Base-by-base conservation (phyloP, 371 early-diverging fungal genomes). In the Blakeslea trispora region DNA sequence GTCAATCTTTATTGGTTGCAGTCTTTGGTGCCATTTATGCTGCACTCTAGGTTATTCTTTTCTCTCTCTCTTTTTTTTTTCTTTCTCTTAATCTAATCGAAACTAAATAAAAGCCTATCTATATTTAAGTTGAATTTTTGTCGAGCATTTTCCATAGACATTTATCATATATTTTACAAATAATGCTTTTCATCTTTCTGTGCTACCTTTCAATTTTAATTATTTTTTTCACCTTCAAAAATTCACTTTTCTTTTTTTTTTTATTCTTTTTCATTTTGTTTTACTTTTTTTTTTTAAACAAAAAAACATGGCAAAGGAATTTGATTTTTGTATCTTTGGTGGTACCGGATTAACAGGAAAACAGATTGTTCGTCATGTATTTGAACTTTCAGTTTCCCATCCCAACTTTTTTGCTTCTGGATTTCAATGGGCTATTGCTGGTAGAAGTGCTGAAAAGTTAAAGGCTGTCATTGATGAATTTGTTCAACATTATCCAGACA, bases 271-370 rank as follows among this genome's bases (percentile, higher is more conserved):
- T n/a, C n/a, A n/a, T n/a, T n/a, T n/a, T n/a, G n/a, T n/a, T n/a
- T n/a, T n/a, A n/a, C n/a, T n/a, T n/a, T 28, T 45, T 45, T 44
- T 45, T 28, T 45, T 31, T 34, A 3, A 3, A 15, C 8, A 6
- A 31, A n/a, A 28, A 59, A 35, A 35, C 7, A 28, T 28, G 28
- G 28, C 28, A 28, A 32, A 59, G 43, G 10, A 7, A 45, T 55
- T 61, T 51, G 55, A 93, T 63, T 61, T 94, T 15, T 79, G 91
- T 34, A 68, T 95, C 32, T 91, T 91, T 77, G 97, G 97, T 5
- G 94, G 91, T 14, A 89, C 89, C 23, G 94, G 94, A 1, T 90
- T 91, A 73, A 92, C 95, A 6, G 95, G 94, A 19, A 79, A 82
- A 57, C 78, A 84, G 53, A 86, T 92, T 44, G 84, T 89, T 15